Conservation (phyloP, 2,329 filamentous ascomycete genomes). For the Aureobasidium zeae region DNA sequence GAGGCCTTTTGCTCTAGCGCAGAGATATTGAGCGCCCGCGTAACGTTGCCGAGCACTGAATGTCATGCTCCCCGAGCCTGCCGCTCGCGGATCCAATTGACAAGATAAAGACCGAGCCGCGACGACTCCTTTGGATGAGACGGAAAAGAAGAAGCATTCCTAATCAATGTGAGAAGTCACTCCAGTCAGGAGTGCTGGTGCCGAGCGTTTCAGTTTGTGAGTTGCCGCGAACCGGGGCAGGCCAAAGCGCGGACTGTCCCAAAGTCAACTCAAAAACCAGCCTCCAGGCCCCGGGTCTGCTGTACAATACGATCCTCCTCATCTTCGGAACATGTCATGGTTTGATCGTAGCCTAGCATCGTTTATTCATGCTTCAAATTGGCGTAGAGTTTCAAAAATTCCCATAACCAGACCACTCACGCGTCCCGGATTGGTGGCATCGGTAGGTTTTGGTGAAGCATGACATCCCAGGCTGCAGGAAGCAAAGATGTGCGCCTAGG, state of each 20-base stretch:
- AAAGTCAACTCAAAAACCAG: conserved; percentile 13
- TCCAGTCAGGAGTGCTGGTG: conserved; percentile 1
- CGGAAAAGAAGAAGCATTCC: no score
- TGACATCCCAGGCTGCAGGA: conserved; percentile 14
- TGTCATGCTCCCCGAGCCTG: no score
- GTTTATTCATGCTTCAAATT: no score
- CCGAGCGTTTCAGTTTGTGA: conserved; percentile 14
- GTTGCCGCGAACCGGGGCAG: conserved; percentile 12
- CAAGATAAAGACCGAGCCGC: conserved; percentile 2
- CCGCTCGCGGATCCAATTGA: no score
- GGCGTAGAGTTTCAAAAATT: no score
- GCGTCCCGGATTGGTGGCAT: conserved; percentile 7
- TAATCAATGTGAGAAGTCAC: conserved; percentile 5
- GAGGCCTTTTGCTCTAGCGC: conserved; percentile 5
- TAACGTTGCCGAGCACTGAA: no score
- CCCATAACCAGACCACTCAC: neutral
- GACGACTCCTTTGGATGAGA: no score
- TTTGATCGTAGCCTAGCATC: no score
- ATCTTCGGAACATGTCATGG: no score
- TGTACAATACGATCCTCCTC: no score
- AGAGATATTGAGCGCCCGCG: neutral
- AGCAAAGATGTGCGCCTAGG: conserved; percentile 10
- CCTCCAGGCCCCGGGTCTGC: no score
- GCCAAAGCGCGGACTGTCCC: conserved; percentile 4
- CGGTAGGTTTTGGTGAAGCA: conserved; percentile 6